A percentile compares a stretch with the other conserved stretches of the same genome.
These are phyloP conservation scores for Santalum album DNA, from an alignment of 164 flowering plant genomes.

Conservation along the genomic window DNA sequence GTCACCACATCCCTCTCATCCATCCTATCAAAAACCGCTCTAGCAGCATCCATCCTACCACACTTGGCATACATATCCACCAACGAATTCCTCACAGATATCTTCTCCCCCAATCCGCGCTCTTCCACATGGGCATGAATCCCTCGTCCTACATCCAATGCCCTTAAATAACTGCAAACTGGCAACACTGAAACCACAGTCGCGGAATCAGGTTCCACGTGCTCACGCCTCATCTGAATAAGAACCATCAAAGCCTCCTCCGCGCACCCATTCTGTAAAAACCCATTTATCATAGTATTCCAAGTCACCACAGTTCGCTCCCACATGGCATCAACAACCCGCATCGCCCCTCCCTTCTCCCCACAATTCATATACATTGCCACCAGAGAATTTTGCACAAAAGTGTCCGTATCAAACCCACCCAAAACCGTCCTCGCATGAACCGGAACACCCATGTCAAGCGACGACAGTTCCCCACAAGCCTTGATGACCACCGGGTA, in stretches of 20 bases:
- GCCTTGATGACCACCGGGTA: constrained; percentile 56
- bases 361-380: constrained; percentile 65
- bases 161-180: constrained; percentile 43
- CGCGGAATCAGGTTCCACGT: constrained; percentile 41
- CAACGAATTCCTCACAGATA: constrained; percentile 49
- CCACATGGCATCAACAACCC: constrained; percentile 42
- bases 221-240: constrained; percentile 29
- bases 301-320: constrained; percentile 45
- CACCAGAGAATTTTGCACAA: constrained; percentile 47
- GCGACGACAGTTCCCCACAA: constrained; percentile 28
- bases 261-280: constrained; percentile 32
- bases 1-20: constrained; percentile 58
- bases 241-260: constrained; percentile 42
- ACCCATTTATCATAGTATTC: constrained; percentile 70
- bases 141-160: constrained; percentile 31
- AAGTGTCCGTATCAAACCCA: constrained; percentile 32
- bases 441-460: constrained; percentile 29
- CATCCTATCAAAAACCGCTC: constrained; percentile 38
- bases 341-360: constrained; percentile 22
- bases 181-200: constrained; percentile 64
- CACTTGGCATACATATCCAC: constrained; percentile 73
- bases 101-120: constrained; percentile 22
- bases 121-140: constrained; percentile 34
- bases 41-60: constrained; percentile 48
- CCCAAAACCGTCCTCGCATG: constrained; percentile 25